Evolutionary conservation across 2,329 filamentous ascomycete species (phyloP).

Genomic region (Calonectria crousiana): DNA sequence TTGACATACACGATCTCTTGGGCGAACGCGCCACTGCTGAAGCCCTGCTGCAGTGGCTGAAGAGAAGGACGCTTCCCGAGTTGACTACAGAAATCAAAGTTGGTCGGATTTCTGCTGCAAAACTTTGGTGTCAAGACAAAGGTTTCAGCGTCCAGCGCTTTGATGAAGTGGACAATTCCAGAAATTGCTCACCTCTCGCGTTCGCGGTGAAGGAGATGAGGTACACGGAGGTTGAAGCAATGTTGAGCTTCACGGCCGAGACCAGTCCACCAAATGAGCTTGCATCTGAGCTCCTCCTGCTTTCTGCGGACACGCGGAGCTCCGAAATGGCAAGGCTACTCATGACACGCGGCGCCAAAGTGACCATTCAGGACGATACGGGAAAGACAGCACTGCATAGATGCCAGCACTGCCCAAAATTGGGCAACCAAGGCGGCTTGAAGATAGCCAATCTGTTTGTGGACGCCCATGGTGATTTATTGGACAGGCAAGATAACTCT

Average conservation of each 20-base stretch:
- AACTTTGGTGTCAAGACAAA: slow-evolving; percentile 5
- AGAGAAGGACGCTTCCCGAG: background rate
- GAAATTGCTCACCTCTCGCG: slow-evolving; percentile 7
- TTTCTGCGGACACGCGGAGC: slow-evolving; percentile 7
- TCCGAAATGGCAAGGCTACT: slow-evolving; percentile 2
- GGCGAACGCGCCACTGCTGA: background rate
- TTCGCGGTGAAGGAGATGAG: background rate
- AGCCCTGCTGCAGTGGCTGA: background rate
- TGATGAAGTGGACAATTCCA: slow-evolving; percentile 10
- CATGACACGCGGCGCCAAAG: background rate
- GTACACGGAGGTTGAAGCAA: background rate
- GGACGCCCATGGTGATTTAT: background rate
- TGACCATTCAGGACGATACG: background rate
- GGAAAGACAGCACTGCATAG: slow-evolving; percentile 9
- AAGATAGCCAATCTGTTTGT: slow-evolving; percentile 2
- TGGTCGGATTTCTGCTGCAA: background rate
- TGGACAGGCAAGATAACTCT: slow-evolving; percentile 10
- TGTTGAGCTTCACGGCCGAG: slow-evolving; percentile 5
- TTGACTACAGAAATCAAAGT: background rate
- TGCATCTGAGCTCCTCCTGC: slow-evolving; percentile 1
- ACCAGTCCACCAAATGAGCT: background rate
- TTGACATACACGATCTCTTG: slow-evolving; percentile 8
- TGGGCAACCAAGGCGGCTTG: slow-evolving; percentile 13
- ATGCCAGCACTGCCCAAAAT: slow-evolving; percentile 6
- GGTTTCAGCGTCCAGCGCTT: slow-evolving; percentile 12